Evolutionary conservation across 192 early-diverging fungal species (phyloP), one percentile per base, ranked within the genome.

Genomic region (Haplosporangium gracile): DNA sequence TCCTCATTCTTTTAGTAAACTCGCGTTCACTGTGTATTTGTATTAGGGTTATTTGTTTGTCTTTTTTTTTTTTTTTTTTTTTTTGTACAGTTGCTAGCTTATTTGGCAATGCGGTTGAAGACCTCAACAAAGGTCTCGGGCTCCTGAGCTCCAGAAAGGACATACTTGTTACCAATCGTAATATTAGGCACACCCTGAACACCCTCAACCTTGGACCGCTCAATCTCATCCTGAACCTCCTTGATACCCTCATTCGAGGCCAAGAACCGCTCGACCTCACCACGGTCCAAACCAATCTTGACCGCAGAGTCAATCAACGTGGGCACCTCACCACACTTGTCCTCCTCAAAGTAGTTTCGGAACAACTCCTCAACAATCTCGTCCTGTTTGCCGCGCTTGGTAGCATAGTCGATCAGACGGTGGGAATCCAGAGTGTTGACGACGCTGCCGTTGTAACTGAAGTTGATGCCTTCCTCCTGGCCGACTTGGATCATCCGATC

Each of bases 111-210:
- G 71, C 90, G 74, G 75, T 89, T 88, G 80, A 94, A 95, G 22
- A 94, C 88, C 22, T 90, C 86, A 34, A 93, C 69, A 77, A 96
- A 93, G 0, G 88, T 90, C 38, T 92, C 89, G 16, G 93, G 93
- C 3, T 92, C 91, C 65, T 96, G 94, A 0, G 94, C 95, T 20
- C 95, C 95, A 45, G 92, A 92, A 26, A 97, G 85, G 2, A 89
- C 90, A 70, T 91, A 94, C 76, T 88, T 93, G 65, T 91, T 86
- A 20, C 91, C 83, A 78, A 96, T 93, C 18, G 90, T 91, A 74
- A 94, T 93, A 72, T 93, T 90, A 42, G 96, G 96, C 26, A 97
- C 96, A 57, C 96, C 95, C 38, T 87, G 82, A 10, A 96, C 88
- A 13, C 93, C 91, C 43, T 88, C 72, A 2, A 77, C 22, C 43